These are phyloP conservation scores for Kwoniella sp. DNA, from an alignment of 768 basidiomycete genomes.

Conservation along the genomic window DNA sequence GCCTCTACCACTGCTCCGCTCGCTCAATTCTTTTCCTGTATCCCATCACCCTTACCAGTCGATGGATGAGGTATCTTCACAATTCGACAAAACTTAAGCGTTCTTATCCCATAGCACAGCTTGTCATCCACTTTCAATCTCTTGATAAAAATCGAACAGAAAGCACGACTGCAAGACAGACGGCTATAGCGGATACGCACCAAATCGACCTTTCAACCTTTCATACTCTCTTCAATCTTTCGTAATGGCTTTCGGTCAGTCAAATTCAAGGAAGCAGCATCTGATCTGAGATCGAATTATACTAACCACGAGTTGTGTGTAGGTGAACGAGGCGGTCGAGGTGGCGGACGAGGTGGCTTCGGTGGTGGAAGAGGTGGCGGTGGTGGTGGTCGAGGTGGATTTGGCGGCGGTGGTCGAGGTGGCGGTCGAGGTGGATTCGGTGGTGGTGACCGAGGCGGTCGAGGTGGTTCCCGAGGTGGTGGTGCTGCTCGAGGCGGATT, in stretches of 20 bases:
- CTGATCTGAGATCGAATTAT: background rate
- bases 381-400: conserved; percentile 39
- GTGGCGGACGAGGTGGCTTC: conserved; percentile 39
- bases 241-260: conserved; percentile 53
- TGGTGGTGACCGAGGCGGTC: conserved; percentile 34
- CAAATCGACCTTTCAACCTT: background rate
- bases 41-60: background rate
- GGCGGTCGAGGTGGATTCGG: conserved; percentile 33
- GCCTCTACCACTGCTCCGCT: too few species aligned
- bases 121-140: background rate
- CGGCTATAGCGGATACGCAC: conserved; percentile 2
- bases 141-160: background rate
- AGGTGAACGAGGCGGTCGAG: conserved; percentile 41
- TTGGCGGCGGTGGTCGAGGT: conserved; percentile 39
- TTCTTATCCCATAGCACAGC: background rate
- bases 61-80: background rate
- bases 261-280: background rate
- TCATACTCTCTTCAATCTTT: conserved; percentile 3
- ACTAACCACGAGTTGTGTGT: background rate
- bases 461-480: conserved; percentile 28
- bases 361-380: conserved; percentile 35
- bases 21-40: background rate
- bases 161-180: conserved; percentile 20
- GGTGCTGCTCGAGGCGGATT: conserved; percentile 55
- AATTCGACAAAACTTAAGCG: background rate